Evolutionary conservation across 2,329 filamentous ascomycete genomes (phyloP), one percentile per base, ranked within the genome.

Genomic region (Arachnopeziza araneosa): DNA sequence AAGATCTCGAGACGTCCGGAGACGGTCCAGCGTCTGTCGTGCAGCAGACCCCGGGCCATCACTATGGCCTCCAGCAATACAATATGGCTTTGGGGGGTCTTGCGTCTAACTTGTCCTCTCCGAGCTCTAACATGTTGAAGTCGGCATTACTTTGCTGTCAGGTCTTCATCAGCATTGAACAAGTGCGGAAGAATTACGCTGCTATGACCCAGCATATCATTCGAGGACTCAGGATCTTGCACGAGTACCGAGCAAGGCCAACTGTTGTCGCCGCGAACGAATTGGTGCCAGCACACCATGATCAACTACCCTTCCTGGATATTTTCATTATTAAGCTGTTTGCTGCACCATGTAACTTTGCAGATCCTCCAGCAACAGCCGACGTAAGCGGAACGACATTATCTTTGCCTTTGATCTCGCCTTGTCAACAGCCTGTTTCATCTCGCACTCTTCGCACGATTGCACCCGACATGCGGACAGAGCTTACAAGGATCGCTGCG

Each of bases 111-210:
- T 58, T 79, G 52, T 74, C 74, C 21, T 72, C 66, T 59, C 71
- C 70, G 2, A 60, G 66, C 60, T 65, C 69, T 10, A 64, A 67
- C 9, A 60, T 60, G 5, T 63, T 77, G 32, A 75, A 69, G 60
- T 76, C 75, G 24, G 73, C 76, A 57, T 67, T 79, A 36, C 70
- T 78, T 60, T 80, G 77, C 69, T 80, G 78, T 65, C 76, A 79
- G 63, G 66, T 79, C 50, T 74, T 79, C 63, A 78, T 79, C 64
- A 78, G 77, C 64, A 78, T 79, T 59, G 77, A 79, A 64, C 76
- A 79, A 69, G 72, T 75, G 56, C 70, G 70, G 30, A 67, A 68
- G 5, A 76, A 78, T 57, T 77, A 74, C 48, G 60, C 69, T 61
- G 72, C 75, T 48, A 77, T 79, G 75, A 73, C 70, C 50, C 74